These are phyloP conservation scores for Spathaspora arborariae DNA, from an alignment of 805 yeast genomes.

Conservation along the genomic window DNA sequence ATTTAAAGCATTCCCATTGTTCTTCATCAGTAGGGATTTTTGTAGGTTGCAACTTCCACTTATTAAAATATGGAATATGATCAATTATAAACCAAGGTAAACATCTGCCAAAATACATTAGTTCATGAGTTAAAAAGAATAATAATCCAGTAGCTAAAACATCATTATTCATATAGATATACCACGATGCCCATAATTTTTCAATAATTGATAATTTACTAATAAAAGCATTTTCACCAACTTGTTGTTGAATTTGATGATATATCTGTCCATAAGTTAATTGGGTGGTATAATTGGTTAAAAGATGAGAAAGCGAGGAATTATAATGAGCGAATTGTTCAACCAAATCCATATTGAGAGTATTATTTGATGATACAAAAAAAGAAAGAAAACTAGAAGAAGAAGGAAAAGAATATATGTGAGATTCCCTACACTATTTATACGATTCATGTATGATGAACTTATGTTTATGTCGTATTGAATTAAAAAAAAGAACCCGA, in stretches of 20 bases:
- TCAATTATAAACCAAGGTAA: slow-evolving; percentile 92
- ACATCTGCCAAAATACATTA: slow-evolving; percentile 87
- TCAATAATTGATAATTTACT: slow-evolving; percentile 41
- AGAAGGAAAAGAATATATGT: neutral
- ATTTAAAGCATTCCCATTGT: slow-evolving; percentile 89
- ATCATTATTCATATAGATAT: slow-evolving; percentile 81
- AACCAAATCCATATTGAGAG: slow-evolving; percentile 2
- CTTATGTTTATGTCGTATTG: neutral
- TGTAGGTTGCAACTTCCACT: slow-evolving; percentile 85
- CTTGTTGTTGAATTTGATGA: slow-evolving; percentile 4
- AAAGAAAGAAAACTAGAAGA: neutral
- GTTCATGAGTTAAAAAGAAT: slow-evolving; percentile 79
- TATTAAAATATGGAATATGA: slow-evolving; percentile 76
- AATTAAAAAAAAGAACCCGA: neutral
- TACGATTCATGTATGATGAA: neutral
- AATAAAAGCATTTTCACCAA: slow-evolving; percentile 10
- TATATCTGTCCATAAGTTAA: slow-evolving; percentile 3
- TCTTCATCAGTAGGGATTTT: slow-evolving; percentile 77
- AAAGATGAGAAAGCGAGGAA: slow-evolving; percentile 1
- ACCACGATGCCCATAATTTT: slow-evolving; percentile 85
- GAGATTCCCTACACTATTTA: neutral
- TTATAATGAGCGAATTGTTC: slow-evolving; percentile 1
- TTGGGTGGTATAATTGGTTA: neutral
- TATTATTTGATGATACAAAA: neutral
- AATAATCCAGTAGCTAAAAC: slow-evolving; percentile 86